These are phyloP conservation scores for Fusarium sp. DNA, from an alignment of 2,329 filamentous ascomycete species.

Conservation along the genomic window DNA sequence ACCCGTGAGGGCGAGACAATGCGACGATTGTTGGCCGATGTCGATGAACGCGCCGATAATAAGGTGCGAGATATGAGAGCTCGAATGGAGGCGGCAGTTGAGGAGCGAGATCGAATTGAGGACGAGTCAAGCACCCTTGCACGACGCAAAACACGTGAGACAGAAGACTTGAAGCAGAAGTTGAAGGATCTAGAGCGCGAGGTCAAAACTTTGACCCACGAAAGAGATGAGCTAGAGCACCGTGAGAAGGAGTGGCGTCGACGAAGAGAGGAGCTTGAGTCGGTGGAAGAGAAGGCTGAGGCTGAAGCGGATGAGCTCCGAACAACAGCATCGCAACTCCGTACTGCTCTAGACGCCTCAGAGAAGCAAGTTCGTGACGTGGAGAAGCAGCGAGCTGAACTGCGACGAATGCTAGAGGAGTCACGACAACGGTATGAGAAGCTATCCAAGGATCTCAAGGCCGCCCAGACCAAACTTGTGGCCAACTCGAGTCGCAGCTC, in stretches of 20 bases:
- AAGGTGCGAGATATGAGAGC: conserved; percentile 91
- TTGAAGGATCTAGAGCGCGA: conserved; percentile 86
- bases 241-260: conserved; percentile 81
- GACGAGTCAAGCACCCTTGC: conserved; percentile 87
- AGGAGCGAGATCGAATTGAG: conserved; percentile 92
- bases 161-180: conserved; percentile 85
- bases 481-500: conserved; percentile 61
- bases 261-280: conserved; percentile 81
- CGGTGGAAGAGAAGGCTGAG: conserved; percentile 73
- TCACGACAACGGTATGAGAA: conserved; percentile 82
- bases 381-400: conserved; percentile 83
- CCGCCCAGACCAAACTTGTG: conserved; percentile 63
- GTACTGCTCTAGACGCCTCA: conserved; percentile 85
- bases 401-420: conserved; percentile 83
- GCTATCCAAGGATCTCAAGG: conserved; percentile 75
- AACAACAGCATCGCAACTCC: conserved; percentile 80
- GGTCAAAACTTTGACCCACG: conserved; percentile 76
- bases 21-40: conserved; percentile 87
- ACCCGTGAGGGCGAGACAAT: conserved; percentile 95
- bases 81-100: conserved; percentile 88
- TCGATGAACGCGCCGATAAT: conserved; percentile 83
- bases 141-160: conserved; percentile 81
- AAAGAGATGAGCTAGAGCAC: conserved; percentile 82
- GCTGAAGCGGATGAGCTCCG: conserved; percentile 83
- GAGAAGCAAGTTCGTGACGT: conserved; percentile 87